phyloP scores from a whole-genome alignment of 1,139 yeast species.

The Lodderomyces jiufengensis region DNA sequence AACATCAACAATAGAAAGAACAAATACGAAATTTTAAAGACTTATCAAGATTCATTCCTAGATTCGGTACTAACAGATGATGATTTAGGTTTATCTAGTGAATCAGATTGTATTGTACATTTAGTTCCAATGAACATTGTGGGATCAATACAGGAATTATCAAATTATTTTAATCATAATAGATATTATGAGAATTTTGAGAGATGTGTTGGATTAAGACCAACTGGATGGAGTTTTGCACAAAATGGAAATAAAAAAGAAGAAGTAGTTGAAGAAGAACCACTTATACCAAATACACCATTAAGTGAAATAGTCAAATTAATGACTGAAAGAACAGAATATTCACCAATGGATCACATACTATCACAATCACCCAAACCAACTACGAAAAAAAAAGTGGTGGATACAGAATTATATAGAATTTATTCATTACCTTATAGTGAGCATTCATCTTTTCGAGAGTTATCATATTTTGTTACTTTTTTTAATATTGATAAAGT shows the following conservation, averaged over 20 bases:
- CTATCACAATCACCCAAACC: conserved; percentile 27
- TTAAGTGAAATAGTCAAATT: conserved; percentile 15
- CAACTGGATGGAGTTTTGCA: conserved; percentile 84
- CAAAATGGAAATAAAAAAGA: conserved; percentile 8
- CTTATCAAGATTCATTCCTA: conserved; percentile 32
- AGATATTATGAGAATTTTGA: conserved; percentile 46
- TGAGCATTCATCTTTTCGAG: conserved; percentile 89
- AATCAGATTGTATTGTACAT: conserved; percentile 59
- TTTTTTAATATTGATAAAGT: conserved; percentile 48
- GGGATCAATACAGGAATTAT: conserved; percentile 32
- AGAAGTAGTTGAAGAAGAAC: background rate
- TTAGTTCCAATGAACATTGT: conserved; percentile 60
- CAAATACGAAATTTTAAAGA: conserved; percentile 39
- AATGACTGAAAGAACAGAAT: conserved; percentile 21
- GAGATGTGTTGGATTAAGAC: conserved; percentile 61
- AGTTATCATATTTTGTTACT: conserved; percentile 62
- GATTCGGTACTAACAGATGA: conserved; percentile 28
- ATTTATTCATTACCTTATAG: conserved; percentile 77
- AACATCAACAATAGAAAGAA: conserved; percentile 47
- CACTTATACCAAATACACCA: conserved; percentile 7
- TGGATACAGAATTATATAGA: conserved; percentile 33
- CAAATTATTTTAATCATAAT: conserved; percentile 50
- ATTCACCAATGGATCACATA: conserved; percentile 27
- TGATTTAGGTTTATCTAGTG: conserved; percentile 33
- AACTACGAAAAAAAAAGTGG: conserved; percentile 17